Evolutionary conservation across 371 early-diverging fungal genomes (phyloP), one percentile per base, ranked within the genome.

Genomic region (Syncephalastrum sp.): DNA sequence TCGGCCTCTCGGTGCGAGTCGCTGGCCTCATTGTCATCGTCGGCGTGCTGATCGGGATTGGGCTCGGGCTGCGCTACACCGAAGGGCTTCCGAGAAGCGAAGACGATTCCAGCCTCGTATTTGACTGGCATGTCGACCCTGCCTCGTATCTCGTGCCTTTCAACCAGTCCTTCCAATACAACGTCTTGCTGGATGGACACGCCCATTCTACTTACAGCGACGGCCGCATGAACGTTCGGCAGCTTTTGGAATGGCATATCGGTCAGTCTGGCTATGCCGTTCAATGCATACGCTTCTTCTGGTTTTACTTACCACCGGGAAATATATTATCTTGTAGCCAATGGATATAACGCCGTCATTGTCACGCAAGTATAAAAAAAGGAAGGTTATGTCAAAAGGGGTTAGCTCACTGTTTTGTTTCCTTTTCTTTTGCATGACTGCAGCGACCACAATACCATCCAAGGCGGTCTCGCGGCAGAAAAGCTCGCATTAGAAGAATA

Each of bases 291-390:
- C 38, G 2, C 38, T 10, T 33, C 5, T 33, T 33, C 2, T 29
- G 6, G 6, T 10, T 33, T 33, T 33, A 33, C 7, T 19, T 6
- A 48, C 33, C 3, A 14, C 44, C 50, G n/a, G 23, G 19, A 12
- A 7, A 43, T 25, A 57, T 42, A 12, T 5, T 24, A 57, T 42
- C 14, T 5, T 24, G 16, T 51, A 82, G 90, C 89, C 3, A 87
- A 88, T 58, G 90, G 91, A 45, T 91, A 79, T 67, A 89, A 89
- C 64, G 91, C 91, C 3, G 72, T 88, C 12, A 75, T 87, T 47
- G 91, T 89, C 45, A 70, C 73, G 71, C 68, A 64, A 65, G 64
- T 61, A 42, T 21, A 33, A 33, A 33, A 33, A 5, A 5, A 33
- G 12, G 12, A 33, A 29, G 38, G 10, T 33, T 33, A 33, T 10